Percentiles rank a stretch among this genome's conserved stretches.
Evolutionary conservation across 1,284 basidiomycete genomes (phyloP).

Genomic region (Irpex rosettiformis): DNA sequence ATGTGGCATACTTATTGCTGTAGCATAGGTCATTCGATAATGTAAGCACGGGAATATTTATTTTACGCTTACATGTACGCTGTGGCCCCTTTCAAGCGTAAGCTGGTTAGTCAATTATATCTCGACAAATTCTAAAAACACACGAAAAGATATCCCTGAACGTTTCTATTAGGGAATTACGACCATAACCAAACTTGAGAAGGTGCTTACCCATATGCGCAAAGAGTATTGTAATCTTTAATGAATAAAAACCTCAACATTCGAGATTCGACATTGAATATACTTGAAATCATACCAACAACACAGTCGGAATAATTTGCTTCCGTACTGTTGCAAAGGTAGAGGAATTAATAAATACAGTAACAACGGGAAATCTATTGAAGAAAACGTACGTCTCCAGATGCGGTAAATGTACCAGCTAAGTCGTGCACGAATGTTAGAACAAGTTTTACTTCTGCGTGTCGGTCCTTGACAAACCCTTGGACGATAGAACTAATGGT

Average conservation of each 20-base stretch:
- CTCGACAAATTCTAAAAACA: neutral
- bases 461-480: too few relatives aligned
- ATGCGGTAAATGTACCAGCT: neutral
- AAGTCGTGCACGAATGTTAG: too few relatives aligned
- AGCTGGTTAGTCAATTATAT: neutral
- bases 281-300: neutral
- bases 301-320: neutral
- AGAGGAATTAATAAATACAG: neutral
- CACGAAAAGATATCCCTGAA: neutral
- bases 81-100: neutral
- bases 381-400: neutral
- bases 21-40: neutral
- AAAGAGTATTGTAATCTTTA: neutral
- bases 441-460: too few relatives aligned
- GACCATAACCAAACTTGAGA: neutral
- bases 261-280: too few relatives aligned
- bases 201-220: neutral
- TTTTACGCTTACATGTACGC: neutral
- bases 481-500: neutral
- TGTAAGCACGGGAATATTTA: neutral
- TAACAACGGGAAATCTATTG: too few relatives aligned
- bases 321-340: neutral
- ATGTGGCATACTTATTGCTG: neutral
- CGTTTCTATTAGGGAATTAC: neutral
- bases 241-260: too few relatives aligned